phyloP scores from a whole-genome alignment of 73 alveolate genomes.

The Paramecium sexaurelia region DNA sequence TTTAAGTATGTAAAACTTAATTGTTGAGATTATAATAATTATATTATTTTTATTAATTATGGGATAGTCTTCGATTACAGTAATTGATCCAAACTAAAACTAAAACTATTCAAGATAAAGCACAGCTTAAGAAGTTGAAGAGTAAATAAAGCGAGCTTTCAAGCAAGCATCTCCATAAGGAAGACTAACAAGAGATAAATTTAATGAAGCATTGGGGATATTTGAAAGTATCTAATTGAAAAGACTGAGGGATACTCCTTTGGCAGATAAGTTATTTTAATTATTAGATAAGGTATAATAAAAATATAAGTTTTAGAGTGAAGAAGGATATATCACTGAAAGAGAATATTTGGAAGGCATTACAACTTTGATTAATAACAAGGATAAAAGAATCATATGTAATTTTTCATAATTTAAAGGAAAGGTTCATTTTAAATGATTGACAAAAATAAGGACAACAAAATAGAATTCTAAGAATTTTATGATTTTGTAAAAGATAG shows the following conservation, averaged over 20 bases:
- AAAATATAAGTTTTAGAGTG: background rate
- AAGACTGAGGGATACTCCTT: slow-evolving; percentile 59
- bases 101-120: background rate
- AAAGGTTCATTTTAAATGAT: background rate
- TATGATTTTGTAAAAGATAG: slow-evolving; percentile 21
- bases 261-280: slow-evolving; percentile 44
- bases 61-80: slow-evolving; percentile 53
- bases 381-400: slow-evolving; percentile 29
- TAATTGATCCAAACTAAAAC: slow-evolving; percentile 1
- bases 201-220: slow-evolving; percentile 62
- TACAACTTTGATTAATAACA: background rate
- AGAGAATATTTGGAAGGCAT: slow-evolving; percentile 17
- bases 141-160: slow-evolving; percentile 57
- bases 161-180: slow-evolving; percentile 17
- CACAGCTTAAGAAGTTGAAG: slow-evolving; percentile 34
- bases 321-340: slow-evolving; percentile 9
- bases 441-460: background rate
- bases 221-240: slow-evolving; percentile 52
- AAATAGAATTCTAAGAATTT: background rate
- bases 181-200: slow-evolving; percentile 47
- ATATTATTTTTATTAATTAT: background rate
- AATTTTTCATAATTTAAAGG: background rate
- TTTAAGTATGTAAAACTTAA: no score
- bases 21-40: no score
- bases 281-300: slow-evolving; percentile 51